Percentiles rank a stretch among this genome's conserved stretches.
These are phyloP conservation scores for Corylus avellana DNA, from an alignment of 306 rosid species.

Conservation along the genomic window DNA sequence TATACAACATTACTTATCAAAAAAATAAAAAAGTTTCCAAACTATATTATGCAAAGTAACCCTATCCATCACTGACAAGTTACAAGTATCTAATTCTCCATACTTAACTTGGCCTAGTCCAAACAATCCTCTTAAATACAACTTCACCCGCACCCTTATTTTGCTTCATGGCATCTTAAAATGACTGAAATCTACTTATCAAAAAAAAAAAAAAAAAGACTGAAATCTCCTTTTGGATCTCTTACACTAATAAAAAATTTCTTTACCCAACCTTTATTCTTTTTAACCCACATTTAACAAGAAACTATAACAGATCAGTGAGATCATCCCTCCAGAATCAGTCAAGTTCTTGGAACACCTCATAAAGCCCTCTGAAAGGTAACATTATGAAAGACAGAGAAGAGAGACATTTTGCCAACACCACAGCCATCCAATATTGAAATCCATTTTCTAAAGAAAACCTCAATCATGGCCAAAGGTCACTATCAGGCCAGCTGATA, in stretches of 20 bases:
- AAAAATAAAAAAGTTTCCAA: background rate
- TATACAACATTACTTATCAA: too few species aligned
- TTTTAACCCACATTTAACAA: background rate
- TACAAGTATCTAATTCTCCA: background rate
- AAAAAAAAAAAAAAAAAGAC: background rate
- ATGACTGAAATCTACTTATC: background rate
- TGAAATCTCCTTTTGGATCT: background rate
- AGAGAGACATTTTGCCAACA: background rate
- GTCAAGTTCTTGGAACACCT: background rate
- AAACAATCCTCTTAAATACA: background rate
- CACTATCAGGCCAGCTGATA: background rate
- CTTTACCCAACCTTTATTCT: background rate
- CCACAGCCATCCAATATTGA: background rate
- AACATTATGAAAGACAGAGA: background rate
- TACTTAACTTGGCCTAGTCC: background rate
- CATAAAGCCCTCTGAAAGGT: background rate
- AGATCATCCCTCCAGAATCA: background rate
- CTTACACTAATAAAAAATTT: background rate
- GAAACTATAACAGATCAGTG: background rate
- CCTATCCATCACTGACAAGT: background rate
- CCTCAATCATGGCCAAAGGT: background rate
- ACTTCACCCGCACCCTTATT: background rate
- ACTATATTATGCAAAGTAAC: background rate
- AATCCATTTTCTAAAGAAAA: background rate
- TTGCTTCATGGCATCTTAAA: background rate